Base-by-base conservation (phyloP, 306 rosid genomes). In the Hylodesmum podocarpum region DNA sequence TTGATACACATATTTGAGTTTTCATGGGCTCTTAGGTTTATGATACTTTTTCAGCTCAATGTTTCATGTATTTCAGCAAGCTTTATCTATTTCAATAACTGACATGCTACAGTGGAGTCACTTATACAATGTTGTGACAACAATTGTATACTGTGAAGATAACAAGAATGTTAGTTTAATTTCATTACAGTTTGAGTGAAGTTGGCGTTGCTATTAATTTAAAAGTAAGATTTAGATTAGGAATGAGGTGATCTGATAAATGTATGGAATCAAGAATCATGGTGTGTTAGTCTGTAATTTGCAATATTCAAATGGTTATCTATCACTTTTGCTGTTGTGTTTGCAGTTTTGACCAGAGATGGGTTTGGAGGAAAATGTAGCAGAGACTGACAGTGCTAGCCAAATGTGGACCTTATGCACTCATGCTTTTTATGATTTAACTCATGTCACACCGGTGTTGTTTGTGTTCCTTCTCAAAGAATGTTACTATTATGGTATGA, bases 401-500 rank as follows among this genome's bases (percentile, higher is more conserved):
- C 79, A 49, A 53, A 40, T 64, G 15, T 63, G 79, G 84, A 83
- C 86, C 55, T 66, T 96, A 67, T 83, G 90, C 53, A 68, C 49
- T 70, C 98, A 96, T 84, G 86, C 96, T 13, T 93, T 91, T 71
- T 82, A 79, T 69, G 88, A 96, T 81, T 81, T 96, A 29, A 50
- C 79, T 16, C 85, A 83, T 70, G 89, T 91, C 47, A 82, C 99
- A 64, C 99, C 98, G 0, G 82, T 88, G 81, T 90, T 92, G 50
- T 96, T 96, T 83, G 24, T 96, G 59, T 87, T 82, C 83, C 93
- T 92, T 65, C 84, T 96, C 78, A 96, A 91, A 86, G 94, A 87
- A 73, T 96, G 93, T 62, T 91, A 96, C 78, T 72, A 76, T 72
- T 66, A 77, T 83, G 98, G 98, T 95, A 90, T 36, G 96, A 4